Evolutionary conservation across 2,329 filamentous ascomycete species (phyloP), one percentile per base, ranked within the genome.

Genomic region (Trichoderma cornu-damae): DNA sequence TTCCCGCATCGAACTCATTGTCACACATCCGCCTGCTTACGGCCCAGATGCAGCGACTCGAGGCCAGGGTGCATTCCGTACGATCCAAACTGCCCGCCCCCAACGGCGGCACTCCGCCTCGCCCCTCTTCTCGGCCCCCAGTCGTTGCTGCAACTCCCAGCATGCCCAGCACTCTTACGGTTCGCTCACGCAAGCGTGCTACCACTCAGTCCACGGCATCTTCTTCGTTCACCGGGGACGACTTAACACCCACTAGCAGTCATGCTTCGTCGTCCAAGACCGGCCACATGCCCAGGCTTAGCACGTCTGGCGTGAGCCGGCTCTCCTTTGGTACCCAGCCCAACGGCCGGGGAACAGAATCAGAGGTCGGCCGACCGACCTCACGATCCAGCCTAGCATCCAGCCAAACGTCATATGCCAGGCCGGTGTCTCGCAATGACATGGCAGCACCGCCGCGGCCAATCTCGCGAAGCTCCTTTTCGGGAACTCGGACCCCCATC

Each of bases 21-120:
- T 88, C 89, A 63, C 94, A 99, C 70, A 96, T 99, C 67, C 90
- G 93, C 62, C 88, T 87, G 28, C 85, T 99, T 62, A 96, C 95
- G 59, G 92, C 90, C 26, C 94, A 97, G 74, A 96, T 97, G 91
- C 90, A 96, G 73, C 89, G 90, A 64, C 85, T 99, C 60, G 94
- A 97, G 71, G 90, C 94, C 61, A 84, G 94, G 43, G 93, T 99
- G 8, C 91, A 97, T 60, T 90, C 87, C 22, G 94, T 88, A 16
- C 86, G 91, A 64, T 96, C 93, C 37, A 96, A 94, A 73, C 82
- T 99, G 18, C 94, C 94, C 2, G 90, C 88, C 1, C 90, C 92
- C 2, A 80, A 84, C 6, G 49, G 49, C 9, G 28, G 51, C 55
- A 94, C 88, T 0, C 91, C 92, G 4, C 90, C 92, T 16, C 85